Base-by-base conservation (phyloP, 371 early-diverging fungal species). In the Apophysomyces ossiformis region DNA sequence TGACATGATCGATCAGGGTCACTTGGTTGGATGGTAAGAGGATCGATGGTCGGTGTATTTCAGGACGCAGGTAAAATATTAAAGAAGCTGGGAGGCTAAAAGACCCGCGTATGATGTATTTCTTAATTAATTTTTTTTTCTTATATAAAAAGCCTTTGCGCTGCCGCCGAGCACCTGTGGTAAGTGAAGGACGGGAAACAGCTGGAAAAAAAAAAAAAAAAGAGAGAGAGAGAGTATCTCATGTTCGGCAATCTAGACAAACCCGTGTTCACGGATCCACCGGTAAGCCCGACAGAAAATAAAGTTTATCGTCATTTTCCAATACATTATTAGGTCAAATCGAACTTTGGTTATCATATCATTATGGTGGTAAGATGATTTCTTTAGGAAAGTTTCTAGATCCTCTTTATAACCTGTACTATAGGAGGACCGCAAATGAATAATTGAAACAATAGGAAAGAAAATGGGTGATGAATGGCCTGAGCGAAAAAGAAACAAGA, bases 11-110 rank as follows among this genome's bases (percentile, higher is more conserved):
- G 37, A 56, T 41, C 64, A 77, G 79, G 76, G 26, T 74, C 81
- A 35, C 81, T 96, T 26, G 97, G 97, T 16, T 92, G 94, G 93
- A 90, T 91, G 93, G 81, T 74, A 5, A 83, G 97, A 64, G 96
- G 95, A 7, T 85, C 90, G 11, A 95, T 96, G 97, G 95, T 94
- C 6, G 96, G 94, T 1, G 76, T 89, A 0, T 96, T 96, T 75
- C 95, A 96, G 76, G 93, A 94, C 62, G 95, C 93, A 37, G 81
- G 81, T 80, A 70, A 70, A 13, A 46, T 16, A 41, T 13, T 26
- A 26, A 26, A 26, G 32, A 26, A 26, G 32, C 32, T 26, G 32
- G 32, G 32, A 26, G 32, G 32, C 7, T 21, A 41, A 32, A 44
- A 65, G n/a, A 12, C 0, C 0, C 50, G 45, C 39, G 65, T 45